A percentile compares a stretch with the other conserved stretches of the same genome.
Conservation (phyloP, 1,284 basidiomycete genomes). For the Boletus albobrunnescens region DNA sequence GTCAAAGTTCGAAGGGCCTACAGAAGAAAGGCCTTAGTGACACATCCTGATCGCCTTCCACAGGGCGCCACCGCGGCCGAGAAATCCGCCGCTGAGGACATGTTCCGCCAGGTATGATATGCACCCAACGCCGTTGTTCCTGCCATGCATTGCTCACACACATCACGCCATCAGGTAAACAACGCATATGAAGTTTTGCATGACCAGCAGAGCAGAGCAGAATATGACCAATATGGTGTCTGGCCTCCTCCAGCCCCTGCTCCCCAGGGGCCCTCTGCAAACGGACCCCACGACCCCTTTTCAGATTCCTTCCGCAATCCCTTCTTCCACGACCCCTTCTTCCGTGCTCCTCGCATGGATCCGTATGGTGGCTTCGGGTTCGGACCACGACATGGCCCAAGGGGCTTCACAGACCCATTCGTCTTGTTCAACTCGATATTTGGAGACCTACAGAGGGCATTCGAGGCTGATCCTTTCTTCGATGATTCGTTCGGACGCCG, state of each 20-base stretch:
- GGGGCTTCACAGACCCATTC: constrained; percentile 67
- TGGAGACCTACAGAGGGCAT: constrained; percentile 40
- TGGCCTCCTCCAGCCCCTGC: constrained; percentile 60
- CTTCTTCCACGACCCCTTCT: constrained; percentile 35
- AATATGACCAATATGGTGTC: constrained; percentile 66
- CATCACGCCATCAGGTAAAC: constrained; percentile 36
- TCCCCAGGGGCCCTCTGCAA: constrained; percentile 30
- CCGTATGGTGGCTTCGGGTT: constrained; percentile 25
- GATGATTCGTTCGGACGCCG: constrained; percentile 11
- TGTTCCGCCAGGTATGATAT: constrained; percentile 46
- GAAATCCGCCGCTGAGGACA: constrained; percentile 42
- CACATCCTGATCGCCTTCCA: constrained; percentile 48
- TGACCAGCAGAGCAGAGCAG: constrained; percentile 44
- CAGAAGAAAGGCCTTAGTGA: constrained; percentile 42
- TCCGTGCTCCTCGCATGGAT: constrained; percentile 23
- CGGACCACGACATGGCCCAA: constrained; percentile 20
- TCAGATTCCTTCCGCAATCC: constrained; percentile 33
- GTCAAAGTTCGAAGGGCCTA: constrained; percentile 48
- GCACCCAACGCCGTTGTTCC: background rate
- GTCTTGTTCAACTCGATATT: constrained; percentile 67
- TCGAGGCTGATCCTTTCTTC: constrained; percentile 27
- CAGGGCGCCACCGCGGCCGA: constrained; percentile 36
- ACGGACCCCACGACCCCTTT: constrained; percentile 32
- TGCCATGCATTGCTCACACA: background rate
- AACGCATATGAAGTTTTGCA: constrained; percentile 51